phyloP scores from a whole-genome alignment of 192 early-diverging fungal genomes.

The Chytriomyces hyalinus region DNA sequence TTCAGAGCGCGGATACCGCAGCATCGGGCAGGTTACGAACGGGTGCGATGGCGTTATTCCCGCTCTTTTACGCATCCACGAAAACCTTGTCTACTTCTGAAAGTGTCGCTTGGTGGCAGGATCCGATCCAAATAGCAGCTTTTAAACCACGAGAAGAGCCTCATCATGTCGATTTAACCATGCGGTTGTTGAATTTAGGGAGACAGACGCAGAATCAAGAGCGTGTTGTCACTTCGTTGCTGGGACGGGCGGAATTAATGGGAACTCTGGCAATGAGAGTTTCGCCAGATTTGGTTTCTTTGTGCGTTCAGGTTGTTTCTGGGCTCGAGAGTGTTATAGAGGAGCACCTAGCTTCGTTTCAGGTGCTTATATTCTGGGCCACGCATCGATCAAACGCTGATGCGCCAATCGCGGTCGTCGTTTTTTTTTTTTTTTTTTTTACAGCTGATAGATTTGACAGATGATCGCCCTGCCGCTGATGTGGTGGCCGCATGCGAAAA shows the following conservation, averaged over 20 bases:
- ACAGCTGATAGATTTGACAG: not conserved
- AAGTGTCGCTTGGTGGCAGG: not conserved
- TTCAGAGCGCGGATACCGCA: conserved; percentile 10
- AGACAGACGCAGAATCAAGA: not conserved
- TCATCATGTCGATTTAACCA: not conserved
- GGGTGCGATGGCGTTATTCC: no score
- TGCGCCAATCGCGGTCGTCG: no score
- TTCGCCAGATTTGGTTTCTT: not conserved
- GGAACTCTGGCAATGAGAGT: not conserved
- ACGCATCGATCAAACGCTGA: no score
- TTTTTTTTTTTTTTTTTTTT: not conserved
- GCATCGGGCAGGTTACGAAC: not conserved
- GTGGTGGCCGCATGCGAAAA: not conserved
- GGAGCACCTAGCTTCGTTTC: not conserved
- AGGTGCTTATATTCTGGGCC: not conserved
- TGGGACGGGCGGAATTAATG: not conserved
- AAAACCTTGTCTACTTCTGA: no score
- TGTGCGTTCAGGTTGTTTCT: not conserved
- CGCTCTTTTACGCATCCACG: no score
- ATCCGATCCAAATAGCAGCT: not conserved
- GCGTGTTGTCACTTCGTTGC: not conserved
- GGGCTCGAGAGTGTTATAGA: not conserved
- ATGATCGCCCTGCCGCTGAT: no score
- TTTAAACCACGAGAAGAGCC: not conserved
- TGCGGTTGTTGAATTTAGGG: not conserved